A percentile compares a stretch with the other conserved stretches of the same genome.
Evolutionary conservation across 176 grass and related monocot species (phyloP).

Genomic region (Luzula sylvatica): DNA sequence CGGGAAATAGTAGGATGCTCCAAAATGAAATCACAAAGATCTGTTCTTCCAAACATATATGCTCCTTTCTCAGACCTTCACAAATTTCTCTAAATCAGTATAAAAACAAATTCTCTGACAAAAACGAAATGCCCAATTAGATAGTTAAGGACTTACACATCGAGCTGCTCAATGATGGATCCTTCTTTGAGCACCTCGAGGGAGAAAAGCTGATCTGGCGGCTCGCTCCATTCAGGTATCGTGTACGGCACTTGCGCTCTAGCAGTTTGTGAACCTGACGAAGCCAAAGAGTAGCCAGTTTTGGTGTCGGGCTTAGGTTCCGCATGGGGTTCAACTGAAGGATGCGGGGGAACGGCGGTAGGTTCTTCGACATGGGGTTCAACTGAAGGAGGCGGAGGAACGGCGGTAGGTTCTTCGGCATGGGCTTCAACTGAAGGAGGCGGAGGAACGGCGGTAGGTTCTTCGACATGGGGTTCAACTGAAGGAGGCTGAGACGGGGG

Average conservation of each 20-base stretch:
- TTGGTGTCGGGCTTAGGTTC: background rate
- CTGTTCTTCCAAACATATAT: slow-evolving; percentile 92
- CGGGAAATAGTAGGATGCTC: slow-evolving; percentile 84
- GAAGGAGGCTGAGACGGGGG: background rate
- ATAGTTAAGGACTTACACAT: slow-evolving; percentile 46
- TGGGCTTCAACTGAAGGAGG: background rate
- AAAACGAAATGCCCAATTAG: background rate
- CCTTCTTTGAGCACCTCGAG: slow-evolving; percentile 94
- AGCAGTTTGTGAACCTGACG: background rate
- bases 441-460: slow-evolving; percentile 9
- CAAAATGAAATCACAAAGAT: slow-evolving; percentile 80
- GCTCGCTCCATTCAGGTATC: slow-evolving; percentile 74
- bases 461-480: slow-evolving; percentile 4
- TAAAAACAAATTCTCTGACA: background rate
- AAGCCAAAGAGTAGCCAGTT: background rate
- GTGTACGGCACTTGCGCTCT: slow-evolving; percentile 45
- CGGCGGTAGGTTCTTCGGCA: slow-evolving; percentile 10
- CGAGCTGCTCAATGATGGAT: slow-evolving; percentile 55
- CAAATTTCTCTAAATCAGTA: slow-evolving; percentile 2
- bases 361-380: slow-evolving; percentile 11
- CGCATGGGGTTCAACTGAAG: background rate
- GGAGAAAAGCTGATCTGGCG: slow-evolving; percentile 56
- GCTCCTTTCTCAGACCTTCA: slow-evolving; percentile 80
- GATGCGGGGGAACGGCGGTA: slow-evolving; percentile 8
- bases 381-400: slow-evolving; percentile 8